Base-by-base conservation (phyloP, 2,329 filamentous ascomycete genomes). In the Colletotrichum navitas region DNA sequence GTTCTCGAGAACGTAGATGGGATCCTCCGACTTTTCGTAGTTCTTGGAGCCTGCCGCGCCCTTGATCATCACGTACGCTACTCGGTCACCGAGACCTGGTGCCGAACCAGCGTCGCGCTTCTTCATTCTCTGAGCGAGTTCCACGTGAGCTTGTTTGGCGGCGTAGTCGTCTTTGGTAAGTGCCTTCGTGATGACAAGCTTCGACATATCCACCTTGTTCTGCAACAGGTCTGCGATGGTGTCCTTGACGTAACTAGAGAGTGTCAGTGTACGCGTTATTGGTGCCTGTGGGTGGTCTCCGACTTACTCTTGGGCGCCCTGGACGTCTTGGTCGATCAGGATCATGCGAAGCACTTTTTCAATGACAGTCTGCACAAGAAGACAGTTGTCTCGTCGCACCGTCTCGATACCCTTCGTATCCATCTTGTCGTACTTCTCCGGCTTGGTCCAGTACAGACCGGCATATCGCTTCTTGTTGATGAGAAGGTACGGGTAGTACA, bases 401-500 rank as follows among this genome's bases (percentile, higher is more conserved):
- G 96, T 99, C 84, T 99, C 96, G 75, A 99, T 98, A 87, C 96
- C 96, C 81, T 99, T 99, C 72, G 94, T 98, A 82, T 99, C 96
- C 97, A 99, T 99, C 86, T 98, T 99, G 88, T 99, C 97, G 81
- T 93, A 96, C 82, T 97, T 98, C 52, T 95, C 89, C 0, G 95
- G 90, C 75, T 93, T 96, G 6, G 96, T 99, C 95, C 95, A 99
- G 84, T 94, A 98, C 41, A 99, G 83, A n/a, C 96, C 96, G 11
- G 96, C 96, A 78, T 99, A 99, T 74, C 96, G 93, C 86, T 99
- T 99, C 87, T 99, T 99, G 90, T 99, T 99, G 90, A 99, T 99
- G 63, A 99, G 88, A 43, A 99, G 87, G 80, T 99, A 99, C 0
- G 96, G 96, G 80, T 93, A 99, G 83, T 99, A 99, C 1, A 99